Evolutionary conservation across 164 flowering plant genomes (phyloP), one percentile per base, ranked within the genome.

Genomic region (Taxillus chinensis): DNA sequence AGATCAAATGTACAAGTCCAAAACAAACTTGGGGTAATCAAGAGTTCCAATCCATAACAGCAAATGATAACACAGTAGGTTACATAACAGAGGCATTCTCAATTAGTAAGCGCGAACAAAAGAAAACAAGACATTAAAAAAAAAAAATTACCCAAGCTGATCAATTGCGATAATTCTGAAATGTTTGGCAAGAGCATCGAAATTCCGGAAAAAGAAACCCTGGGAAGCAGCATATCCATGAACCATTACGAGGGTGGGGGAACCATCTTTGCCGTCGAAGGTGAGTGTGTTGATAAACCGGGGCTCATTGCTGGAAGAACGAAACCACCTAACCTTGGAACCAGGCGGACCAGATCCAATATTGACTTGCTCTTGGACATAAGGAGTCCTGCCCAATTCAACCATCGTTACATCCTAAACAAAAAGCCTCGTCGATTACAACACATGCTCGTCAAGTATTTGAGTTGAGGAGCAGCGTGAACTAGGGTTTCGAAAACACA

Each of bases 151-250:
- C 97, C 97, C 99, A 66, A 95, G 95, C 71, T 86, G 96, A 80
- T 95, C 99, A 67, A 91, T 80, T 46, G 96, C 93, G 60, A 95
- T 89, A 58, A 95, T 80, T 69, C 76, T 79, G 68, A 91, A 95
- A 54, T 74, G 83, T 37, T 71, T 78, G 39, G 96, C 90, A 63
- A 93, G 95, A 13, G 85, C 87, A 79, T 90, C 95, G 68, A 89
- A 89, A 65, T 90, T 93, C 40, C 93, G 79, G 65, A 89, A 93
- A 74, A 91, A 95, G 82, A 95, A 90, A 13, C 99, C 96, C 59
- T 84, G 97, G 58, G 97, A 89, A 55, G 97, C 97, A 65, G 67
- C 99, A 72, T 91, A 95, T 27, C 99, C 99, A 70, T 91, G 99
- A 64, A 93, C 83, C 99, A 95, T 89, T 14, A 90, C 96, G 42